Conservation (phyloP, 805 yeast species). For the Metschnikowia picachoensis region DNA sequence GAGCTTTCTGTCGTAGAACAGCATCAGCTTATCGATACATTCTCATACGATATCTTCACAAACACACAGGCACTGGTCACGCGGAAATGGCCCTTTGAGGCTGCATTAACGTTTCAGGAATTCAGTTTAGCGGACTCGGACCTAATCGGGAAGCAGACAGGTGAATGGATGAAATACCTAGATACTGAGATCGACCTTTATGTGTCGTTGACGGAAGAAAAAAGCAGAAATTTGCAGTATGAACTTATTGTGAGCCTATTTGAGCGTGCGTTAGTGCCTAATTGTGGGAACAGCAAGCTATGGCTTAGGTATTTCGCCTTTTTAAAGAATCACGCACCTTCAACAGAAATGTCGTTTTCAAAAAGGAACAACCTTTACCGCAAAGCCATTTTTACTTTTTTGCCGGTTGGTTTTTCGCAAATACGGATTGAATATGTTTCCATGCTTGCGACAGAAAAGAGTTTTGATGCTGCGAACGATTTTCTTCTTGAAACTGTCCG, state of each 20-base stretch:
- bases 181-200: slow-evolving; percentile 41
- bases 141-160: slow-evolving; percentile 41
- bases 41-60: slow-evolving; percentile 40
- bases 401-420: slow-evolving; percentile 28
- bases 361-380: slow-evolving; percentile 44
- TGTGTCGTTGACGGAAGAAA: not conserved
- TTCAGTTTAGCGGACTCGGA: slow-evolving; percentile 42
- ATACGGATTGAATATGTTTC: slow-evolving; percentile 26
- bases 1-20: slow-evolving; percentile 36
- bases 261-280: slow-evolving; percentile 71
- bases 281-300: slow-evolving; percentile 52
- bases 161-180: slow-evolving; percentile 62
- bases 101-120: slow-evolving; percentile 51
- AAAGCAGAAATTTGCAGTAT: slow-evolving; percentile 4
- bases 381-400: slow-evolving; percentile 43
- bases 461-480: slow-evolving; percentile 23
- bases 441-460: slow-evolving; percentile 20
- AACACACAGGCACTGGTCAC: slow-evolving; percentile 51
- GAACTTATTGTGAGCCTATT: slow-evolving; percentile 47
- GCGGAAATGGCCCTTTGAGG: slow-evolving; percentile 70
- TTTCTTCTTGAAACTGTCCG: slow-evolving; percentile 26
- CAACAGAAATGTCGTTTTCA: slow-evolving; percentile 22
- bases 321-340: slow-evolving; percentile 28
- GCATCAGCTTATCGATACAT: slow-evolving; percentile 40
- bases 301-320: slow-evolving; percentile 71